Evolutionary conservation across 257 asterid species (phyloP), one percentile per base, ranked within the genome.

Genomic region (Cruciata laevipes): DNA sequence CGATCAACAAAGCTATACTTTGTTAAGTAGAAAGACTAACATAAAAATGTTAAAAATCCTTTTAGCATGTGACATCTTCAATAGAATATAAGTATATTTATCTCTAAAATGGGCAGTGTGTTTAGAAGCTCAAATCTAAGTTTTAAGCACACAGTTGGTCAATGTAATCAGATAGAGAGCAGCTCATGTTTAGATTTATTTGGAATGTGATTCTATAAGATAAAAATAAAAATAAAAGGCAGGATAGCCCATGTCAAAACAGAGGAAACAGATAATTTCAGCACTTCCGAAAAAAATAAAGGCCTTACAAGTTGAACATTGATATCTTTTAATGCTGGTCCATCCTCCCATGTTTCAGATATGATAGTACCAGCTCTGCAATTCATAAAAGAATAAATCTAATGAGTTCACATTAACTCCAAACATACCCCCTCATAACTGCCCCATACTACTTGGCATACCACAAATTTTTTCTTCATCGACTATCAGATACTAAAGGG

Each of bases 271-370:
- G 70, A 23, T 24, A 30, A 53, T 67, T 23, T 32, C 52, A 53
- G 49, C 30, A 32, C 21, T 67, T 13, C 13, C 27, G 20, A 11
- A 61, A 25, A 18, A 75, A 4, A 63, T 69, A 78, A 49, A 25
- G 21, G 44, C 72, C 95, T 71, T 87, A 94, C 99, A 71, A 94
- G 97, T 68, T 90, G 97, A 75, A 84, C 79, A 83, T 90, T 94
- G 76, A 94, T 89, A 83, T 94, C 99, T 81, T 94, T 90, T 70
- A 94, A 74, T 52, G 84, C 86, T 77, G 88, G 96, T 59, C 97
- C 97, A 73, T 94, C 99, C 86, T 94, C 99, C 99, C 99, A 94
- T 18, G 97, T 88, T 86, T 94, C 99, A 69, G 99, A 88, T 78
- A 94, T 85, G 69, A 94, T 76, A 2, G 96, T 91, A 67, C 97